Evolutionary conservation across 1,284 basidiomycete genomes (phyloP), one percentile per base, ranked within the genome.

Genomic region (Stygiomarasmius scandens): DNA sequence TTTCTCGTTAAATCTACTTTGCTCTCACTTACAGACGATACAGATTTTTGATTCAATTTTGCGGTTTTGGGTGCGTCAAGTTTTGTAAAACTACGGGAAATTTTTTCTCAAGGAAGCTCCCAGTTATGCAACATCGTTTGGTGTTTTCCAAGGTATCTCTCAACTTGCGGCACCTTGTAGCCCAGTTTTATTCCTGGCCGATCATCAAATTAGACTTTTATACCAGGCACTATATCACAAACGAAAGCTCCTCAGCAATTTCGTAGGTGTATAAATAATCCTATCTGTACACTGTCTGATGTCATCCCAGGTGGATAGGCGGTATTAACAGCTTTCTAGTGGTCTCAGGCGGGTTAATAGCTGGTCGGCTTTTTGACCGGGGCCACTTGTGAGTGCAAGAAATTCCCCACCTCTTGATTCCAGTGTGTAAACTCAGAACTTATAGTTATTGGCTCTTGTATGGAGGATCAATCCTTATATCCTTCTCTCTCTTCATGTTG

Each of bases 251-350:
- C 0, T 77, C 75, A 20, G 55, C 67, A 2, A 73, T 78, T 49
- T 71, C 75, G 76, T 71, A 53, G 61, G 12, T 74, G 41, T 24
- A 10, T 48, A 11, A 36, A 19, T 0, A 10, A 16, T 34, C 46
- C 10, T 4, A 12, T 8, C 12, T 12, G 29, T 14, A 9, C 12
- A 22, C 55, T 19, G 16, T 56, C 24, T 22, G 20, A 16, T 45
- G n/a, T 27, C 11, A 12, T 12, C 48, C 3, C 53, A 77, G 75
- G 14, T 84, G 82, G 82, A 80, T 84, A 60, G 82, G 82, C 36
- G 78, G 80, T 23, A 64, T 77, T 9, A 79, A 74, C 61, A 68
- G 73, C 20, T 77, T 74, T 58, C 60, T 80, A n/a, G 67, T 77
- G 14, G 69, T 79, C 20, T 66, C 69, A 0, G 66, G 65, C 5